Conservation (phyloP, 805 yeast genomes). For the Barnettozyma salicaria region DNA sequence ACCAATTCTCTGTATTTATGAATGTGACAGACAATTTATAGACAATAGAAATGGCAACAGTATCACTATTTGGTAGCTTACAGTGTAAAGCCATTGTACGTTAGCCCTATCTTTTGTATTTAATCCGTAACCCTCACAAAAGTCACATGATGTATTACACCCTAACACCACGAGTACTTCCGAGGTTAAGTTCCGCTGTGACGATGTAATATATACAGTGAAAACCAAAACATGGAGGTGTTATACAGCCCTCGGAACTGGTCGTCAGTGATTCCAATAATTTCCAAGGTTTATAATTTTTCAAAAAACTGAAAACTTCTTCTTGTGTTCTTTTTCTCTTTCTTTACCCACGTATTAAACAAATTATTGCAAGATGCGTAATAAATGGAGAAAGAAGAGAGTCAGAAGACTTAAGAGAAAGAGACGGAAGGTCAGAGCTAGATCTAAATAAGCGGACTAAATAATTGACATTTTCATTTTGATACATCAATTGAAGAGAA, state of each 20-base stretch:
- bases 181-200: conserved; percentile 6
- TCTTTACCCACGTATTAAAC: conserved; percentile 20
- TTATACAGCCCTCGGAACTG: conserved; percentile 7
- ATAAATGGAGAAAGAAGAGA: conserved; percentile 99
- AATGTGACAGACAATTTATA: too few species aligned
- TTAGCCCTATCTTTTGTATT: conserved; percentile 2
- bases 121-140: conserved; percentile 5
- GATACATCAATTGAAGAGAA: background rate
- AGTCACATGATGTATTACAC: conserved; percentile 12
- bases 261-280: conserved; percentile 4
- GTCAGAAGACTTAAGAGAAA: conserved; percentile 99
- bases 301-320: conserved; percentile 19
- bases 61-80: too few species aligned
- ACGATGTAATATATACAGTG: too few species aligned
- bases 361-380: conserved; percentile 55
- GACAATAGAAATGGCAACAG: too few species aligned
- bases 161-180: conserved; percentile 5
- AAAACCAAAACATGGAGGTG: too few species aligned
- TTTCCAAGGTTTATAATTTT: conserved; percentile 9
- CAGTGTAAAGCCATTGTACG: too few species aligned
- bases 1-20: too few species aligned
- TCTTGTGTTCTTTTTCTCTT: conserved; percentile 11
- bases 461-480: conserved; percentile 8
- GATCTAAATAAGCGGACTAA: conserved; percentile 84
- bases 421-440: conserved; percentile 99